phyloP scores from a whole-genome alignment of 225 moss, liverwort and hornwort genomes.

The Antitrichia curtipendula region DNA sequence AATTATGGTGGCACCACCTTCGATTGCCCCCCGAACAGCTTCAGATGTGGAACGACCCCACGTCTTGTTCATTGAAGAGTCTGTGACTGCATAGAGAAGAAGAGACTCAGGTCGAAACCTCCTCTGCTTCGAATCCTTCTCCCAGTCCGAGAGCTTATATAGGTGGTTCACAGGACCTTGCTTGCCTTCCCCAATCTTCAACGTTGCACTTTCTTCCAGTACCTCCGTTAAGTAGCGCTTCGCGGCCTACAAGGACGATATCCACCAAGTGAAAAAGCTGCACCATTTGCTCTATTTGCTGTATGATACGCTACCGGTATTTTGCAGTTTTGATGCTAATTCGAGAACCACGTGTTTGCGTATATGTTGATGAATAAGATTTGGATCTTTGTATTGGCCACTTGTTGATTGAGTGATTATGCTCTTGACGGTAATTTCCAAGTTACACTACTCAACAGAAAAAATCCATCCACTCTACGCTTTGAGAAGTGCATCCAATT shows the following conservation, averaged over 20 bases:
- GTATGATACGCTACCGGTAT: not conserved
- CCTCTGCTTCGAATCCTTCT: slow-evolving; percentile 15
- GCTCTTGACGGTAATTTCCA: not conserved
- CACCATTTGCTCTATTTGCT: not conserved
- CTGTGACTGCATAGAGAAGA: slow-evolving; percentile 83
- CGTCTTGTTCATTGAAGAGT: slow-evolving; percentile 71
- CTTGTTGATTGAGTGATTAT: not conserved
- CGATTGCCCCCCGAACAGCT: slow-evolving; percentile 76
- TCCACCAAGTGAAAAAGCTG: not conserved
- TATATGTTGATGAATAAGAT: not conserved
- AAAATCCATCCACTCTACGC: not conserved
- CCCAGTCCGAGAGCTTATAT: slow-evolving; percentile 54
- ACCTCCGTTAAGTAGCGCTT: slow-evolving; percentile 59
- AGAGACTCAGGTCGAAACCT: slow-evolving; percentile 65
- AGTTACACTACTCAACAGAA: not conserved
- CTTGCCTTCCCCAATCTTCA: slow-evolving; percentile 60
- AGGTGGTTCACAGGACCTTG: slow-evolving; percentile 91
- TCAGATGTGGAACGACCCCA: slow-evolving; percentile 89
- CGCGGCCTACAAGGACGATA: slow-evolving; percentile 47
- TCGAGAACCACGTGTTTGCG: not conserved
- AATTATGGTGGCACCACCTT: slow-evolving; percentile 89
- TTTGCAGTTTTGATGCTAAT: not conserved
- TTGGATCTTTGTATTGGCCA: not conserved
- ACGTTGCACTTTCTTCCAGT: slow-evolving; percentile 45
- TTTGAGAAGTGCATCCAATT: not conserved